Conservation (phyloP, 1,284 basidiomycete genomes). For the Prillingera fragicola region DNA sequence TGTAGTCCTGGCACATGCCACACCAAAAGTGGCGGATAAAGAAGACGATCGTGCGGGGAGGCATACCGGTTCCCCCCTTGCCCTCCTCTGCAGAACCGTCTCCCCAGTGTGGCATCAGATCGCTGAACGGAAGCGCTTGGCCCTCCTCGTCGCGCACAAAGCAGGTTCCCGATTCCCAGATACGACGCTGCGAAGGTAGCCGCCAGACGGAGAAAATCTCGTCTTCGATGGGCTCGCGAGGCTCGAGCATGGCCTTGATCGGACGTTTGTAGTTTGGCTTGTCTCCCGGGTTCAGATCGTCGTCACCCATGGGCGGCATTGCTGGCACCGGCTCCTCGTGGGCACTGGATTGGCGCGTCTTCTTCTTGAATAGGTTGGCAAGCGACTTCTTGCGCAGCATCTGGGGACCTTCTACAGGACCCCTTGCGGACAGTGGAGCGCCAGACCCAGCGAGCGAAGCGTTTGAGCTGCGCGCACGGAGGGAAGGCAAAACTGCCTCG, state of each 20-base stretch:
- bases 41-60: constrained; percentile 40
- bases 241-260: background rate
- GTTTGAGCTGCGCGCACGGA: too few relatives aligned
- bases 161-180: constrained; percentile 40
- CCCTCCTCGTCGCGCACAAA: constrained; percentile 39
- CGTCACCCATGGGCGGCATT: too few relatives aligned
- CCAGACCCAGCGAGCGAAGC: too few relatives aligned
- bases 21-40: constrained; percentile 47
- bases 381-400: too few relatives aligned
- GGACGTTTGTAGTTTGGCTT: background rate
- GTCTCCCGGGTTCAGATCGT: background rate
- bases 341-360: too few relatives aligned
- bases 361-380: too few relatives aligned
- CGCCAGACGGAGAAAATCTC: constrained; percentile 28
- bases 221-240: constrained; percentile 12
- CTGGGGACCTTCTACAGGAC: too few relatives aligned
- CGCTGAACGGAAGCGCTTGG: constrained; percentile 31
- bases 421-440: too few relatives aligned
- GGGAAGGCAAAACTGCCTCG: too few relatives aligned
- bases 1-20: constrained; percentile 47
- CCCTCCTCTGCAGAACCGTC: background rate
- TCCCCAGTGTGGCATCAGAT: constrained; percentile 26
- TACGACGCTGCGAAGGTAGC: constrained; percentile 24
- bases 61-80: background rate
- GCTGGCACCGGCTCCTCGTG: too few relatives aligned